These are phyloP conservation scores for Mycena rosella DNA, from an alignment of 768 basidiomycete species.

Conservation along the genomic window DNA sequence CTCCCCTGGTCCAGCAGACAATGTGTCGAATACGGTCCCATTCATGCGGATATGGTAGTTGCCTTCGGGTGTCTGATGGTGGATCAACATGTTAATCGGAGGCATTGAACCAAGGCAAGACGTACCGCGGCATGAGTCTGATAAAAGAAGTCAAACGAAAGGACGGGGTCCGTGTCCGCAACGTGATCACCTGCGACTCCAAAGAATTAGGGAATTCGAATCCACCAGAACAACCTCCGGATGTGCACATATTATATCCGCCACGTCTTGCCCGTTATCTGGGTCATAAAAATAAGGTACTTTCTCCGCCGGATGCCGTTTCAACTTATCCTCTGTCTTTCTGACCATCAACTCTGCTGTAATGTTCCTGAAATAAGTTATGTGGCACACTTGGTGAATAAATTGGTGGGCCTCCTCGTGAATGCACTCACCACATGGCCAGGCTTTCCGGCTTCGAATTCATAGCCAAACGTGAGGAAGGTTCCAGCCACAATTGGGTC, in stretches of 20 bases:
- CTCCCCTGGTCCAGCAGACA: neutral
- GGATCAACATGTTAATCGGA: neutral
- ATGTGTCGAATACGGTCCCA: slow-evolving; percentile 9
- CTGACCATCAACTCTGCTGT: slow-evolving; percentile 21
- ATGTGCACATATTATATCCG: slow-evolving; percentile 8
- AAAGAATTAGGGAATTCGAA: neutral
- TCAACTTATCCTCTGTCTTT: neutral
- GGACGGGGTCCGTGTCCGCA: neutral
- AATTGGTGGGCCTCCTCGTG: neutral
- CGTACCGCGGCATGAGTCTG: neutral
- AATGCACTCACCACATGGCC: neutral
- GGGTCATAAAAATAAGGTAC: neutral
- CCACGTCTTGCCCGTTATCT: slow-evolving; percentile 6
- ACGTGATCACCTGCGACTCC: neutral
- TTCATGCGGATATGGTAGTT: slow-evolving; percentile 25
- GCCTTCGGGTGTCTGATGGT: slow-evolving; percentile 5
- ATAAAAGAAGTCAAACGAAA: neutral
- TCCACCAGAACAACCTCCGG: too few relatives aligned
- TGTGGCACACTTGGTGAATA: neutral
- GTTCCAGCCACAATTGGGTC: neutral
- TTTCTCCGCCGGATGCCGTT: neutral
- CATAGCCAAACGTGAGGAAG: neutral
- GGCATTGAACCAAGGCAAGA: neutral
- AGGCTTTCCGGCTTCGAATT: neutral
- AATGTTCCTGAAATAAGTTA: slow-evolving; percentile 3